Evolutionary conservation across 2,329 filamentous ascomycete genomes (phyloP).

Genomic region (Penicillium janthinellum): DNA sequence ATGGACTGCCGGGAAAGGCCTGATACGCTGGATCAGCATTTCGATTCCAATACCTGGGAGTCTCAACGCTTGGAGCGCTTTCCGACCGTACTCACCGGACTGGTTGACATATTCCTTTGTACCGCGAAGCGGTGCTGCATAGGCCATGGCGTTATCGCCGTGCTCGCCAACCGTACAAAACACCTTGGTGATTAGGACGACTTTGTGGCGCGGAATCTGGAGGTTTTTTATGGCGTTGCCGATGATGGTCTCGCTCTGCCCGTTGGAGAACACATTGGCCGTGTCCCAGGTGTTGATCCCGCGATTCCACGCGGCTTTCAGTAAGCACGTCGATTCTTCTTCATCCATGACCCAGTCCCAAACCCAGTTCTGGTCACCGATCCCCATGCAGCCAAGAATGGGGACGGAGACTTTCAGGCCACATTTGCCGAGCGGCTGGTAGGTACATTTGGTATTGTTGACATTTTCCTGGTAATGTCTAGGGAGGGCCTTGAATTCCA

Average conservation of each 20-base stretch:
- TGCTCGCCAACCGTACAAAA: background rate
- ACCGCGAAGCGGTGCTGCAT: background rate
- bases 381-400: background rate
- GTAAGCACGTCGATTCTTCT: background rate
- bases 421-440: background rate
- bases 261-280: slow-evolving; percentile 48
- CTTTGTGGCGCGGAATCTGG: slow-evolving; percentile 14
- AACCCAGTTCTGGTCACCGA: background rate
- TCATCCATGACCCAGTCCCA: background rate
- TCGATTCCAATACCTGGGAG: background rate
- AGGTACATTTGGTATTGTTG: background rate
- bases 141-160: background rate
- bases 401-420: background rate
- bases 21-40: background rate
- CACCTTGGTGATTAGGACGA: slow-evolving; percentile 19
- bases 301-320: slow-evolving; percentile 26
- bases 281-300: slow-evolving; percentile 34
- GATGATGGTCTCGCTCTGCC: slow-evolving; percentile 63
- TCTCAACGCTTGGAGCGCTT: background rate
- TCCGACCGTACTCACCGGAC: slow-evolving; percentile 1
- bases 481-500: background rate
- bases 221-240: slow-evolving; percentile 52
- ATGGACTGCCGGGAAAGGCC: slow-evolving; percentile 55
- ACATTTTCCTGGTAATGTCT: background rate
- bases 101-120: slow-evolving; percentile 54